Evolutionary conservation across 495 filamentous ascomycete species (phyloP), one percentile per base, ranked within the genome.

Genomic region (Penicillium fimorum): DNA sequence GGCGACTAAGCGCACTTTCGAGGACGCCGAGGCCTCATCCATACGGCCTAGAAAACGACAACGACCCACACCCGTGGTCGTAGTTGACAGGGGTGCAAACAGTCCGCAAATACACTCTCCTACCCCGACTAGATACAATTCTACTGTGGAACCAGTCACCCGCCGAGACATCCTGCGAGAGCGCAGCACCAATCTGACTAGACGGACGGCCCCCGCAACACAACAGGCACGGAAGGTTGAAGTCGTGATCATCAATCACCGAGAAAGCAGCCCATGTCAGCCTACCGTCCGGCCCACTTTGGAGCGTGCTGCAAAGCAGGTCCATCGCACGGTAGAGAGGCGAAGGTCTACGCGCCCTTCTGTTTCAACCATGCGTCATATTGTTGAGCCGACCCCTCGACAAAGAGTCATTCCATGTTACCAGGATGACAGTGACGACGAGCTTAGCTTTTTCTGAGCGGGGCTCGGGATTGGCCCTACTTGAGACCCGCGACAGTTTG

Each of bases 401-500:
- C 54, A 46, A 32, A 45, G 55, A 4, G 50, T 65, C 18, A 70
- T 74, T 35, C 63, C 73, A 17, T 72, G 55, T 42, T 66, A 68
- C 8, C 43, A 66, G 24, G 68, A 74, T 8, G 70, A 71, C 25
- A 76, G 73, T 44, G 76, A 79, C 18, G 76, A 79, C 44, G 75
- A 78, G 59, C 63, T 79, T 18, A 76, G 74, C 56, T 77, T 77
- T 60, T 44, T 77, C 4, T 75, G 50, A 72, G 32, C 29, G 40
- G 45, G 48, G 22, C 18, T 41, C 10, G 15, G 32, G 44, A n/a
- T 37, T 37, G 8, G 10, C 43, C 30, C 18, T 25, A 37, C 3
- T 32, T 45, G 41, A 24, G 40, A 22, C 40, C 9, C 3, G 17
- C 35, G 5, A 15, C 29, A 44, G 22, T 22, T 45, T 45, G 17